These are phyloP conservation scores for Geotrichum cucujoidarum DNA, from an alignment of 1,139 yeast genomes.

Conservation along the genomic window DNA sequence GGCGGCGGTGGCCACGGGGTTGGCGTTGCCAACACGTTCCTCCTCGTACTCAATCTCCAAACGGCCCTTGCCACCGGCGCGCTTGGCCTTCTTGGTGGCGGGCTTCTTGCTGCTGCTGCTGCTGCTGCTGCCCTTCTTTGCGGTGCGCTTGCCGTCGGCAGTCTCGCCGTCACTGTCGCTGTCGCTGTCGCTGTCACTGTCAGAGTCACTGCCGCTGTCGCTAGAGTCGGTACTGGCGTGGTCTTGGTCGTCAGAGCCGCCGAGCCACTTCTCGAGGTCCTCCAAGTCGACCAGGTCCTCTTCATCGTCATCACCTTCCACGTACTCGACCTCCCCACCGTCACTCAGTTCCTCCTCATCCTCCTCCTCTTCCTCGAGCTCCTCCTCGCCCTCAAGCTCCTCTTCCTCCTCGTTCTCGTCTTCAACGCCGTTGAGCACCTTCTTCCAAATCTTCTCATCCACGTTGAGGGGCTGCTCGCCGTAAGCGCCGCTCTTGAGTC, in stretches of 20 bases:
- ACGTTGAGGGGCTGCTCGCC: constrained; percentile 97
- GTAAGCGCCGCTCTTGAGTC: constrained; percentile 95
- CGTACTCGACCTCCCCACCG: constrained; percentile 77
- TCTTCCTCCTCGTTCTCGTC: constrained; percentile 56
- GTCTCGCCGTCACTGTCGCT: constrained; percentile 42
- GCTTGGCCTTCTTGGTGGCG: constrained; percentile 31
- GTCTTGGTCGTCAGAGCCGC: constrained; percentile 53
- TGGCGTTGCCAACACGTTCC: constrained; percentile 36
- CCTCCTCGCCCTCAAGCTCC: constrained; percentile 58
- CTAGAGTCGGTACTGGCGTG: constrained; percentile 33
- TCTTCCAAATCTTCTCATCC: constrained; percentile 93
- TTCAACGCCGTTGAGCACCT: constrained; percentile 73
- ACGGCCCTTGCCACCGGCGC: constrained; percentile 51
- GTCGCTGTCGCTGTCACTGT: constrained; percentile 29
- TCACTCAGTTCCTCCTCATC: constrained; percentile 51
- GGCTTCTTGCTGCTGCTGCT: neutral
- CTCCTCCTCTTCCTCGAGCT: constrained; percentile 54
- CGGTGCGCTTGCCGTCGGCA: constrained; percentile 39
- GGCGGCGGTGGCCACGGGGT: constrained; percentile 11
- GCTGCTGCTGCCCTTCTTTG: constrained; percentile 13
- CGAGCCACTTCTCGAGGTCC: constrained; percentile 87
- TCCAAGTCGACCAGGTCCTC: constrained; percentile 89
- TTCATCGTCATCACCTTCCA: constrained; percentile 64
- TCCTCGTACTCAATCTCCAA: constrained; percentile 83
- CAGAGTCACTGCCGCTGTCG: constrained; percentile 22